Evolutionary conservation across 179 eudicot species (phyloP), one percentile per base, ranked within the genome.

Genomic region (Gypsophila paniculata): DNA sequence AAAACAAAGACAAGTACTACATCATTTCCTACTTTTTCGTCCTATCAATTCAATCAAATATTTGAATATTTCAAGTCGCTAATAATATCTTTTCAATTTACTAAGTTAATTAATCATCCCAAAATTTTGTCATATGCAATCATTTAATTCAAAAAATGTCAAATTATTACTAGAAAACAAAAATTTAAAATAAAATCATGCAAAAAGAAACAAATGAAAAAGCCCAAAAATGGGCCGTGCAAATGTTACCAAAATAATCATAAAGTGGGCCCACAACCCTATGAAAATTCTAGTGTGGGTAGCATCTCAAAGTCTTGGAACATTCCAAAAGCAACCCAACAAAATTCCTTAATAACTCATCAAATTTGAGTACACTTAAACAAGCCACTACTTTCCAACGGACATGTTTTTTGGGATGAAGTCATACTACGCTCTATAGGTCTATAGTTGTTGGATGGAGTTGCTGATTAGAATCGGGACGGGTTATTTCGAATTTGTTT

Each of bases 301-400:
- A 57, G 82, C 53, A 79, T 79, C 82, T 38, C 71, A 79, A 79
- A 68, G 82, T 76, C 76, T 23, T 72, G 36, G 68, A 67, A 68
- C 26, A 21, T 75, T 79, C 79, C 82, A 79, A 79, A 54, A 14
- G 52, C 71, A 68, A 67, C 11, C 71, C 73, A 67, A 79, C 82
- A 79, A 79, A 79, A 21, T 49, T 57, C 25, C 5, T 44, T 17
- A n/a, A n/a, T 21, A 67, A 23, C 65, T 64, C 72, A 59, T 17
- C 66, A 44, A 42, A 49, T 48, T 71, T 66, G 38, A 65, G 65
- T 29, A n/a, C 32, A 51, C 21, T 75, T 65, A 26, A 39, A 6
- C 8, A 44, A 12, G 17, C 54, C 76, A 79, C 79, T 72, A 75
- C 75, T 62, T 32, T 66, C 74, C 67, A 75, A 44, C 6, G 2